phyloP scores from a whole-genome alignment of 2,329 filamentous ascomycete species.

The Talaromyces sp. region DNA sequence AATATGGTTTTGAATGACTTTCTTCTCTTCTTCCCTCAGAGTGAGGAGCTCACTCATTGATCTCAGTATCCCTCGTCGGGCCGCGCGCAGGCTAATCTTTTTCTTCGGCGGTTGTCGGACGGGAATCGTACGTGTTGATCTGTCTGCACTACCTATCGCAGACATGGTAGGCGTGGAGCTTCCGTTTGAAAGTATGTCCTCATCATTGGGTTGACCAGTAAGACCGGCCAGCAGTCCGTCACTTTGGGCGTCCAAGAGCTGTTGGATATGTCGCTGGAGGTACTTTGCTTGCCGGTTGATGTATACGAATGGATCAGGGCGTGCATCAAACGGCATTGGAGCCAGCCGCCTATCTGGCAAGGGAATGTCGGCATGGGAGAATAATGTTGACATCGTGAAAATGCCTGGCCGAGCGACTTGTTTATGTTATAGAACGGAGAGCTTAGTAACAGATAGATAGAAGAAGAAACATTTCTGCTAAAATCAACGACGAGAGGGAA shows the following conservation, averaged over 20 bases:
- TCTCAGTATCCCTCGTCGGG: conserved; percentile 52
- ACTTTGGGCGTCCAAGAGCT: conserved; percentile 56
- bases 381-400: conserved; percentile 25
- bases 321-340: conserved; percentile 25
- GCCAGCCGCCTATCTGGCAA: conserved; percentile 18
- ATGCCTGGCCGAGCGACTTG: not conserved
- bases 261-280: conserved; percentile 54
- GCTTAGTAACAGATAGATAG: not conserved
- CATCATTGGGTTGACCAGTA: conserved; percentile 25
- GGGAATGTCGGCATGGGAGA: conserved; percentile 15
- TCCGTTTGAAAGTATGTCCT: conserved; percentile 42
- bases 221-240: conserved; percentile 51
- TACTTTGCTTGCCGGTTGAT: conserved; percentile 49
- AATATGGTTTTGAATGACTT: conserved; percentile 43
- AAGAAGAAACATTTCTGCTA: not conserved
- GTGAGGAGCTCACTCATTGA: conserved; percentile 52
- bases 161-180: conserved; percentile 33
- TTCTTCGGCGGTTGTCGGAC: conserved; percentile 35
- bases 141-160: conserved; percentile 21
- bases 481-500: not conserved
- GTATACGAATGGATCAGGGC: conserved; percentile 42
- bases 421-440: conserved; percentile 3
- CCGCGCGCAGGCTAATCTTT: conserved; percentile 48
- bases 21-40: conserved; percentile 53
- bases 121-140: conserved; percentile 29